Evolutionary conservation across 768 basidiomycete species (phyloP), one percentile per base, ranked within the genome.

Genomic region (Phanerochaete sordida): DNA sequence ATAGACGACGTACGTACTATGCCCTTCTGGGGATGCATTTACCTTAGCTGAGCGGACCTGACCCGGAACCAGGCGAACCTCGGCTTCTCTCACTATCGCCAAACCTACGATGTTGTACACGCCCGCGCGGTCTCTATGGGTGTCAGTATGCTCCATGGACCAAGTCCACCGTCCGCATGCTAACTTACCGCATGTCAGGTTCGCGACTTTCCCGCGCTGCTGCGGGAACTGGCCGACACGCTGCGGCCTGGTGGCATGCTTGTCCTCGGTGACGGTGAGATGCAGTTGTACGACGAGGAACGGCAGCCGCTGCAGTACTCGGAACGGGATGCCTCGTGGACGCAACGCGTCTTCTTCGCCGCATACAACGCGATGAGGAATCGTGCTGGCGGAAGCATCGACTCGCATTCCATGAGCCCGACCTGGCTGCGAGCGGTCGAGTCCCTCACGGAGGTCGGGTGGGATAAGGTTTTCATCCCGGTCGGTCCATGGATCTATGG

Each of bases 311-410:
- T 73, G 21, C 52, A 70, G 4, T 68, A 63, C 45, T 48, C 62
- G 5, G 68, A 68, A n/a, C 65, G 66, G 1, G 64, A 58, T 3
- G 67, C 70, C 21, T 68, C 66, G 13, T 71, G 69, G 71, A 65
- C 63, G 16, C 68, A 71, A 19, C 65, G 68, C 2, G 57, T 74
- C 11, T 73, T 74, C 56, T 70, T 71, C 49, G 70, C 71, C 3
- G 64, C 65, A 6, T 73, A 72, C 54, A 73, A 72, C 54, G 68
- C 70, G 13, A 72, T 72, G 70, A 73, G 72, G 50, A 70, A 62
- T 21, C 53, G 66, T 30, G n/a, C n/a, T n/a, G 72, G 72, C 28
- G 67, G 68, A 12, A 66, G 62, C 45, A 57, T 67, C 13, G 71
- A 72, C 58, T 64, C 67, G 1, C 57, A 68, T 19, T 65, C 62